phyloP scores from a whole-genome alignment of 1,284 basidiomycete genomes.

The Ceratobasidium sp. region DNA sequence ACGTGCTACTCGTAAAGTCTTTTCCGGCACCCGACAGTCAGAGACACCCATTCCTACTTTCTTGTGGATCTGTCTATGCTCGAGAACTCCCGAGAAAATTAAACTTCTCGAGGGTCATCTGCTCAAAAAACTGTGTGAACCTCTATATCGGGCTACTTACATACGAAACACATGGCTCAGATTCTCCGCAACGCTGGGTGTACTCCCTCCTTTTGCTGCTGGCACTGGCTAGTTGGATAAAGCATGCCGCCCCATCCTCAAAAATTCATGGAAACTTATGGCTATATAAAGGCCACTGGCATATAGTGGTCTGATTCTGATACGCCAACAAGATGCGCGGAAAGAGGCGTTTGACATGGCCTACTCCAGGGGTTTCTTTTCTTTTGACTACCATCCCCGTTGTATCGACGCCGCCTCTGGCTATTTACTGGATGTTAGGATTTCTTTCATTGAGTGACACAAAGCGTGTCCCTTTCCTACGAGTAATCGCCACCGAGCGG shows the following conservation, averaged over 20 bases:
- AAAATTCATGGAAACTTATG: neutral
- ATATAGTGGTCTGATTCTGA: neutral
- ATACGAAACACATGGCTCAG: neutral
- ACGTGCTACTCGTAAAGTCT: neutral
- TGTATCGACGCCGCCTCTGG: neutral
- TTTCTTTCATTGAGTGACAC: neutral
- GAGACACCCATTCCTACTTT: neutral
- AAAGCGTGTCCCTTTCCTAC: neutral
- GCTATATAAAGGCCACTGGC: constrained; percentile 1
- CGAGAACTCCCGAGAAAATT: neutral
- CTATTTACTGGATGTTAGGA: neutral
- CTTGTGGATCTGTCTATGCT: neutral
- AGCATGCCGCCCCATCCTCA: neutral
- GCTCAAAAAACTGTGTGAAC: neutral
- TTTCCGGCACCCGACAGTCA: neutral
- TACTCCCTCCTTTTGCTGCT: neutral
- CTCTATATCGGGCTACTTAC: neutral
- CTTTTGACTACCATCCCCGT: constrained; percentile 2
- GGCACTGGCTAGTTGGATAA: neutral
- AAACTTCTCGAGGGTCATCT: neutral
- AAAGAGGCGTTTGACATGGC: neutral
- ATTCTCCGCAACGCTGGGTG: neutral
- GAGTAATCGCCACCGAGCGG: neutral
- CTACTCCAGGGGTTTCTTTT: constrained; percentile 24
- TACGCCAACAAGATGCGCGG: neutral